Base-by-base conservation (phyloP, 2,329 filamentous ascomycete genomes). In the Parafenestella ontariensis region DNA sequence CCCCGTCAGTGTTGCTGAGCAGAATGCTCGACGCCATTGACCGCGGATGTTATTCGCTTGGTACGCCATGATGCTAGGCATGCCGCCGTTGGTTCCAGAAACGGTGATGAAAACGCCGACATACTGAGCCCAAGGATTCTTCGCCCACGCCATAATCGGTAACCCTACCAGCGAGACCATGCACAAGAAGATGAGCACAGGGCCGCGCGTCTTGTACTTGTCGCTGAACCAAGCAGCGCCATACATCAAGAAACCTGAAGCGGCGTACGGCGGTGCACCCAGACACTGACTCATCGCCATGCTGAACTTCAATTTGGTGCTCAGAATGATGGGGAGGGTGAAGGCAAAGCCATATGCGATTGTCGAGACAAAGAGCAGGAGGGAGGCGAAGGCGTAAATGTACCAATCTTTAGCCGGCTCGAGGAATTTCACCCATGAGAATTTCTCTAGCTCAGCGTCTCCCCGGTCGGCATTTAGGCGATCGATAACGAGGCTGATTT, bases 191-290 rank as follows among this genome's bases (percentile, higher is more conserved):
- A 54, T 57, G 15, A 68, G 52, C 2, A 68, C 65, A 5, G 65
- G 65, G 1, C 61, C 63, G 13, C 65, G 58, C 1, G 60, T 66
- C 39, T 60, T 61, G 54, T 66, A 68, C 49, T 65, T 68, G 46
- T 68, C 65, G 43, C 51, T 54, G 52, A 65, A 62, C 59, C 60
- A 65, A 3, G 60, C 65, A 5, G 62, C 49, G n/a, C 56, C 62
- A 37, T 65, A 66, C 62, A 70, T 71, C 48, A 69, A 45, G 28
- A 70, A 49, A 1, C 60, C 65, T 18, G 59, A 62, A n/a, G 65
- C 62, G 3, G 60, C 61, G 33, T 71, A 69, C 0, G 68, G 68
- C 5, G 68, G 66, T 10, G 62, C 63, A 15, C 59, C 60, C n/a
- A 66, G 56, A 29, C 65, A 68, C 40, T 68, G 63, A 13, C 59